These are phyloP conservation scores for Colletotrichum spaethianum DNA, from an alignment of 2,329 filamentous ascomycete genomes.

Conservation along the genomic window DNA sequence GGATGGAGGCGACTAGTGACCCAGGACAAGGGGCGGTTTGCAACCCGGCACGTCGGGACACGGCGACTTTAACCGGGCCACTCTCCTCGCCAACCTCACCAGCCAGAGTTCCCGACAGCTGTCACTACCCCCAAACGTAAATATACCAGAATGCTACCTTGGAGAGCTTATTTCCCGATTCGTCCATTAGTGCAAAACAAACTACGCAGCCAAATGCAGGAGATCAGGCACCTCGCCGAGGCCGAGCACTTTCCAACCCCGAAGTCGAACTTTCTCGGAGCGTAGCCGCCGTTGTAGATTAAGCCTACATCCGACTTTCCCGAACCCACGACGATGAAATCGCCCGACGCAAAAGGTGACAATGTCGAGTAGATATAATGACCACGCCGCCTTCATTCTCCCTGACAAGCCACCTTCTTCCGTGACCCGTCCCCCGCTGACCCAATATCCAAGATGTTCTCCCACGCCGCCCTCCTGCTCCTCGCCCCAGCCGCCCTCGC, in stretches of 20 bases:
- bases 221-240: background rate
- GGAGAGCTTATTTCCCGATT: background rate
- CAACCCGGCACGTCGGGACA: background rate
- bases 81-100: background rate
- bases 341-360: background rate
- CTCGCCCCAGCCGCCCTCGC: constrained; percentile 4
- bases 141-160: background rate
- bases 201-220: background rate
- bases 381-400: background rate
- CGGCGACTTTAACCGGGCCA: constrained; percentile 2
- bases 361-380: background rate
- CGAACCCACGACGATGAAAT: background rate
- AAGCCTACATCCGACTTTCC: background rate
- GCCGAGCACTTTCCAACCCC: background rate
- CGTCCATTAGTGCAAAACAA: background rate
- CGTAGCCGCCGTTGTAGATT: constrained; percentile 12
- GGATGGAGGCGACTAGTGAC: background rate
- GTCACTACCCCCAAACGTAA: background rate
- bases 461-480: background rate
- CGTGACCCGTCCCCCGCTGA: background rate
- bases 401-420: background rate
- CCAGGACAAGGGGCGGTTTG: no score
- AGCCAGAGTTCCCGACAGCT: background rate
- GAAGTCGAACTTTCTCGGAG: constrained; percentile 9
- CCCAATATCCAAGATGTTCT: background rate